Evolutionary conservation across 2,329 filamentous ascomycete genomes (phyloP), one percentile per base, ranked within the genome.

Genomic region (Exophiala viscosa): DNA sequence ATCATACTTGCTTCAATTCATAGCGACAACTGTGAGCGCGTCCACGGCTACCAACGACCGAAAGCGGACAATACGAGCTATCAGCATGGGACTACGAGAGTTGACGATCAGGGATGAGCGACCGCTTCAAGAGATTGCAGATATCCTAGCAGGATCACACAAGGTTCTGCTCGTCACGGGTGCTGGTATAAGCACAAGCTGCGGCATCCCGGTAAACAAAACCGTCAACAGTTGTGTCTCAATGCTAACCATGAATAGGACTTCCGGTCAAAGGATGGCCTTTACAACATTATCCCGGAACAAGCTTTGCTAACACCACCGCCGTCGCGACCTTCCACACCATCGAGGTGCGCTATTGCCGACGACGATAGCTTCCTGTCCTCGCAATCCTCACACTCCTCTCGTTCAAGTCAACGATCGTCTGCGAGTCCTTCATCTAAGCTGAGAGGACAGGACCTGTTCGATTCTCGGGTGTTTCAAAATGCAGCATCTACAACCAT

Each of bases 101-200:
- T 58, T 67, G 11, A 48, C 44, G 4, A 14, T 78, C 8, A 70
- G 71, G 36, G 76, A 79, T 55, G 70, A 74, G 59, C 73, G 77
- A 57, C 71, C 76, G 46, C 74, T 88, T n/a, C 83, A 85, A 62
- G 71, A 79, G 31, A 81, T 88, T 59, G 85, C 86, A 62, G 79
- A 87, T 64, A 70, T 75, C 3, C 70, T 88, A 40, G 77, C 79
- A 58, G 84, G 83, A 65, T 80, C 85, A 9, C 80, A 78, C 57
- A 88, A 86, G 66, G 77, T 87, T n/a, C 77, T 88, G 7, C 81
- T 88, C 15, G 75, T 88, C 31, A 88, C 86, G 0, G 85, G 86
- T 45, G 85, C 85, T 44, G 85, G 85, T 47, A 88, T 88, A 65
- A 87, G 84, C 65, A 88, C 86, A 45, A 88, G 87, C 66, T 87